Base-by-base conservation (phyloP, 306 rosid species). In the Lathyrus oleraceus region DNA sequence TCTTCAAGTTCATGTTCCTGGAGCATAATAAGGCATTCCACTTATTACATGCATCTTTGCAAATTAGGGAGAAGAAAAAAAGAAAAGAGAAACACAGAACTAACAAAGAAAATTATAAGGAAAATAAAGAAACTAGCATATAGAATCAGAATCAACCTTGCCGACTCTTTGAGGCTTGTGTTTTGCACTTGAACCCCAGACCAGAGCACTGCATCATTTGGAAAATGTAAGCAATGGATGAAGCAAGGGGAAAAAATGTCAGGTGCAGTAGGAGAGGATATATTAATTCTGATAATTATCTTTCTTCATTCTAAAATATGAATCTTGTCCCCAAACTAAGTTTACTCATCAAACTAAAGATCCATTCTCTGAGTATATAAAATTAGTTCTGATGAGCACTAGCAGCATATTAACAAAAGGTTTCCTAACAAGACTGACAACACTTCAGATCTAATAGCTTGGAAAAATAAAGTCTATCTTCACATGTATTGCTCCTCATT, bases 131-230 rank as follows among this genome's bases (percentile, higher is more conserved):
- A 8, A 4, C 13, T 43, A 8, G 10, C 69, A 67, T 59, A 77
- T 8, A 11, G 67, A 49, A 86, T 57, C 51, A 12, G 62, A 51
- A 85, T 48, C 61, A 42, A 89, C 96, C 97, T 86, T 95, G 83
- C 97, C 99, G 52, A 95, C 99, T 80, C 95, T 91, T 72, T 94
- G 99, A 44, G 99, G 97, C 84, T 94, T 91, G 88, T 94, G 99
- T 53, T 90, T 94, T 32, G 76, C 99, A 8, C 99, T 94, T 19
- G 96, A 94, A 35, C 99, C 99, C 96, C 97, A 89, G 67, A 94
- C 98, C 82, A 94, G 76, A 61, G 99, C 96, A 86, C 99, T 88
- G 91, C 65, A 82, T 65, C 53, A 74, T 71, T 64, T 28, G 47
- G 61, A 32, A 71, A 75, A 49, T 47, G 69, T 67, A 38, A 77